Conservation (phyloP, 345 rosid genomes). For the Salix suchowensis region DNA sequence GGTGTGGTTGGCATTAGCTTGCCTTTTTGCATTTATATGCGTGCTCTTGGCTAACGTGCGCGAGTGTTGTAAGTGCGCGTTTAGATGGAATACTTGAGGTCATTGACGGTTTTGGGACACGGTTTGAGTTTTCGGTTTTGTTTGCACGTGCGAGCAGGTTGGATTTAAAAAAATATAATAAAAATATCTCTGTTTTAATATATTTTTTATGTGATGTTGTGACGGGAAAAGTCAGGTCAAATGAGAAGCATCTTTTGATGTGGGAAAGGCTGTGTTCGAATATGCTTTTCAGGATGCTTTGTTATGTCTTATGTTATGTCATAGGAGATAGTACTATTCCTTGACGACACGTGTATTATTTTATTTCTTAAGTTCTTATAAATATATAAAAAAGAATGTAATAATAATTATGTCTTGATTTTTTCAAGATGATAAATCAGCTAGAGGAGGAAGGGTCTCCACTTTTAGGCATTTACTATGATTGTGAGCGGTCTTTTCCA, state of each 20-base stretch:
- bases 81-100: slow-evolving; percentile 1
- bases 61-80: not conserved
- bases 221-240: not conserved
- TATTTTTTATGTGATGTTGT: not conserved
- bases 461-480: not conserved
- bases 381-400: not conserved
- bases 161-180: not conserved
- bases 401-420: not conserved
- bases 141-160: not conserved
- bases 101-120: not conserved
- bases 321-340: not conserved
- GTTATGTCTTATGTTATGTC: not conserved
- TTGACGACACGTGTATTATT: not conserved
- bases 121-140: slow-evolving; percentile 20
- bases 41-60: not conserved
- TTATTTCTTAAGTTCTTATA: not conserved
- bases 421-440: not conserved
- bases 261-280: not conserved
- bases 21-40: not conserved
- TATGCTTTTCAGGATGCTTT: not conserved
- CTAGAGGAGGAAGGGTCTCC: not conserved
- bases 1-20: no score
- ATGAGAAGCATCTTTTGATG: not conserved
- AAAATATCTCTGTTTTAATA: no score
- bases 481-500: not conserved